phyloP scores from a whole-genome alignment of 2,329 filamentous ascomycete species.

The Parastagonospora nodorum region DNA sequence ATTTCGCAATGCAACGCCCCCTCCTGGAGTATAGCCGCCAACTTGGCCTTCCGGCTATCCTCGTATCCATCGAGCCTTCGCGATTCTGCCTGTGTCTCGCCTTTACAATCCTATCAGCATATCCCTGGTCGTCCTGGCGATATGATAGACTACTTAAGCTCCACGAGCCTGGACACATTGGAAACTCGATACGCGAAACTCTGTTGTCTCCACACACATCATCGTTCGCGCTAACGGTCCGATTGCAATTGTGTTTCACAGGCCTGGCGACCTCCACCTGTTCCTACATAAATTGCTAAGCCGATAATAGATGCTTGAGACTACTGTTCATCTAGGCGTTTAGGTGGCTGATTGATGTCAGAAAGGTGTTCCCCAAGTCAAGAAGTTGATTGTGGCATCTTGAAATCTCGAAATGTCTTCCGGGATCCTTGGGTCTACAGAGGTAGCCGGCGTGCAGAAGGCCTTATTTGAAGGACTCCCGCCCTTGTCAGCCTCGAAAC shows the following conservation, averaged over 20 bases:
- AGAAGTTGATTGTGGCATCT: too few species aligned
- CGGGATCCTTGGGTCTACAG: background rate
- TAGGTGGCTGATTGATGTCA: too few species aligned
- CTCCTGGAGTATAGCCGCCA: background rate
- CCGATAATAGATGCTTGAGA: background rate
- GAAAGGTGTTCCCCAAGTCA: too few species aligned
- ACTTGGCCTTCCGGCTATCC: background rate
- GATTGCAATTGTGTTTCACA: background rate
- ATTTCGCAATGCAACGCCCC: background rate
- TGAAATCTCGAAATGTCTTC: too few species aligned
- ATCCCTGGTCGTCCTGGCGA: background rate
- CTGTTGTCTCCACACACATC: background rate
- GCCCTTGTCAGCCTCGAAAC: constrained; percentile 9
- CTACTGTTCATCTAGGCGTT: too few species aligned
- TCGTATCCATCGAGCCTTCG: background rate
- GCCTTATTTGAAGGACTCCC: background rate
- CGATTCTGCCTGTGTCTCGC: background rate
- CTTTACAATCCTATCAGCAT: background rate
- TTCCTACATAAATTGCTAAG: background rate
- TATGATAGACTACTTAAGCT: background rate
- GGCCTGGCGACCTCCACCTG: background rate
- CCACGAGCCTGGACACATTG: background rate
- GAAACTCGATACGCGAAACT: constrained; percentile 1
- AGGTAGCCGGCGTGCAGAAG: background rate
- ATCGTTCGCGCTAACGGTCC: background rate